A percentile compares a stretch with the other conserved stretches of the same genome.
Conservation (phyloP, 2,329 filamentous ascomycete species). For the Aspergillus sp. region DNA sequence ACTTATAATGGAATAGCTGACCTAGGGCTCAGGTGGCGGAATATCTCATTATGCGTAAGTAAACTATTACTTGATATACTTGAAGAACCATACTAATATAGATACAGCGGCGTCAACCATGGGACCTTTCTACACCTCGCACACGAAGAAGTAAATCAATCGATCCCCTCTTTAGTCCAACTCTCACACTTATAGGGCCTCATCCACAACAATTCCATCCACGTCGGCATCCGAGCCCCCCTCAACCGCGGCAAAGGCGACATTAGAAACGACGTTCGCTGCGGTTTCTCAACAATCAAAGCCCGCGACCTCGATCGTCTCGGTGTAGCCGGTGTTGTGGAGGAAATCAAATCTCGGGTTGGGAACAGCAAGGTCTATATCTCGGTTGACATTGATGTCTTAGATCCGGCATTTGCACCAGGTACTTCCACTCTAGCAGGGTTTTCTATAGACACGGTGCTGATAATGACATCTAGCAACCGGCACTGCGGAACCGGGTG, state of each 20-base stretch:
- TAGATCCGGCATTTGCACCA: conserved; percentile 56
- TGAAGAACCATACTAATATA: neutral
- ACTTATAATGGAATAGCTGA: neutral
- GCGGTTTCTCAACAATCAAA: conserved; percentile 55
- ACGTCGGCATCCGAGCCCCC: conserved; percentile 58
- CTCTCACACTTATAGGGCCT: conserved; percentile 38
- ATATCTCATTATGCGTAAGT: conserved; percentile 35
- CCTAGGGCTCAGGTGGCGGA: conserved; percentile 12
- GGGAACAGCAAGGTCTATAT: conserved; percentile 54
- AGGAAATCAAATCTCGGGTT: conserved; percentile 49
- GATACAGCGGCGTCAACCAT: conserved; percentile 51
- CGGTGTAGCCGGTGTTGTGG: conserved; percentile 49
- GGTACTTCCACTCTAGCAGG: conserved; percentile 28
- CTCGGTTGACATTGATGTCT: conserved; percentile 57
- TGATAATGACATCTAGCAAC: conserved; percentile 38
- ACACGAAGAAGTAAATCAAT: conserved; percentile 48
- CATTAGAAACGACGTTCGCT: conserved; percentile 52
- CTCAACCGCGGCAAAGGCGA: conserved; percentile 52
- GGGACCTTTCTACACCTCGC: conserved; percentile 59
- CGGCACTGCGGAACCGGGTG: conserved; percentile 56
- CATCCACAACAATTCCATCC: conserved; percentile 55
- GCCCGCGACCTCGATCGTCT: conserved; percentile 55
- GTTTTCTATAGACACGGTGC: neutral
- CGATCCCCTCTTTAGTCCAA: neutral
- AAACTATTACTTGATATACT: neutral